Evolutionary conservation across 1,139 yeast genomes (phyloP), one percentile per base, ranked within the genome.

Genomic region (Magnusiomyces paraingens): DNA sequence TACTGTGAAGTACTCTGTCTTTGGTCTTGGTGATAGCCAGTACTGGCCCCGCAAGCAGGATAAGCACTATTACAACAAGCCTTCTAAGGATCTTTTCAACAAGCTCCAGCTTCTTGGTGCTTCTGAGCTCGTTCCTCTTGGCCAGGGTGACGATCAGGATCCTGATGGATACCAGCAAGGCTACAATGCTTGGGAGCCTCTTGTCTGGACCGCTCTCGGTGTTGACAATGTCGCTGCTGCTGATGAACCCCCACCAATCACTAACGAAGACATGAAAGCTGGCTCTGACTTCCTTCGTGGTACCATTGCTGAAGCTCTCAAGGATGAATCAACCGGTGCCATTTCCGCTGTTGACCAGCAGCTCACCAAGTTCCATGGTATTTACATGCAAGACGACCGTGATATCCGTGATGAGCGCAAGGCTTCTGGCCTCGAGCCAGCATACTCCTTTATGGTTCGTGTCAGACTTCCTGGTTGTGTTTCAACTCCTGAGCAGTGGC

Each of bases 41-140:
- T 91, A 91, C 75, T 91, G 98, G 98, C 98, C 98, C 64, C 82
- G 98, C 74, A 87, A 88, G 70, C 96, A 91, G 71, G 98, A 91
- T 71, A 84, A 84, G 64, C 93, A 86, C 68, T 91, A 88, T 73
- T 91, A 89, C 73, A 91, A 91, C 74, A 90, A 90, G 70, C 98
- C 98, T n/a, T 81, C 84, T 36, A 78, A 79, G 62, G 97, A 90
- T 68, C 73, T 91, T 58, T 75, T 71, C 66, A 79, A 78, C 59
- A 83, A 85, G 61, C 72, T 91, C 58, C 74, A 74, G 59, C 73
- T 85, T 57, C 77, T 88, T 56, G 93, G 95, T 48, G 96, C 86
- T 57, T 80, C 78, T 57, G 83, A 81, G 56, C 73, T 91, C 55
- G 79, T 82, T 55, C 89, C 86, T 11, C 70, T 90, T 50, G 97